Conservation (phyloP, 2,329 filamentous ascomycete genomes). For the Sarocladium brachiariae region DNA sequence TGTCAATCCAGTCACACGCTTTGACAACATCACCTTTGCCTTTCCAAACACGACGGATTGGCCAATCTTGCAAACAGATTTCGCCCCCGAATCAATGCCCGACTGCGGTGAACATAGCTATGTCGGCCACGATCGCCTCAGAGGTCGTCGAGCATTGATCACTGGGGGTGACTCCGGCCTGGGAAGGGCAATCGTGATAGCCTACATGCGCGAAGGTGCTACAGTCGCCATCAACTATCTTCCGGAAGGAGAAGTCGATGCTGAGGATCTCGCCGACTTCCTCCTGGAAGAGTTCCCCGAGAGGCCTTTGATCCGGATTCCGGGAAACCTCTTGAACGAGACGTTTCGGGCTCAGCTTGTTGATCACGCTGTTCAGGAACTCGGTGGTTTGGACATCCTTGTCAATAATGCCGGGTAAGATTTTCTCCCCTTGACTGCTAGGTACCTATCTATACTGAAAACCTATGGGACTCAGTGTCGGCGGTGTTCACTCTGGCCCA, state of each 20-base stretch:
- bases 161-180: constrained; percentile 61
- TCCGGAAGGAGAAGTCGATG: constrained; percentile 14
- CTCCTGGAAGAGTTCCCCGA: background rate
- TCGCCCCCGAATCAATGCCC: constrained; percentile 1
- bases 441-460: no score
- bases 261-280: constrained; percentile 5
- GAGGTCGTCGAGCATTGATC: constrained; percentile 65
- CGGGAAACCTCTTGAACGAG: constrained; percentile 10
- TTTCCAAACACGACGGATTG: constrained; percentile 7
- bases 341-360: constrained; percentile 11
- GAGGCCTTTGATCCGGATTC: constrained; percentile 2
- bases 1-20: constrained; percentile 1
- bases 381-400: constrained; percentile 5
- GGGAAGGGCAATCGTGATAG: constrained; percentile 12
- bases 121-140: constrained; percentile 64
- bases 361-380: background rate
- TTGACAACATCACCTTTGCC: constrained; percentile 9
- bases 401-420: constrained; percentile 10
- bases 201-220: constrained; percentile 14
- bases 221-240: constrained; percentile 15
- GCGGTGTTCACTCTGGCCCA: background rate
- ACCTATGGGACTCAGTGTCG: no score
- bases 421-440: no score
- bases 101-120: constrained; percentile 37
- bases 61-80: constrained; percentile 11